Conservation (phyloP, 202 grass and related monocot genomes). For the Cymbopogon flexuosus region DNA sequence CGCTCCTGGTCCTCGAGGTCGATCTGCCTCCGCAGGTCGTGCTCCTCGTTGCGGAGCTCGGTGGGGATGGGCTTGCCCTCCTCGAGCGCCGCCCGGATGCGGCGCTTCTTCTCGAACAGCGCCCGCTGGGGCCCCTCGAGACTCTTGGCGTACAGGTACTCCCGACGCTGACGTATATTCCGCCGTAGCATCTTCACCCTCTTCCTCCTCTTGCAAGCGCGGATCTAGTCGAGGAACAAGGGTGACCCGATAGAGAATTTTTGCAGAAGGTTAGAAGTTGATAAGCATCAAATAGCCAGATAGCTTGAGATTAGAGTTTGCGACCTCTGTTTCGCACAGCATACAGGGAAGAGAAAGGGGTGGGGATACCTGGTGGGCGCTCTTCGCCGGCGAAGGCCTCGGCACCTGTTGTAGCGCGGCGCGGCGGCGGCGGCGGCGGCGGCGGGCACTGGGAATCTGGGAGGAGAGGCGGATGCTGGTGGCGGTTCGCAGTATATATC, state of each 20-base stretch:
- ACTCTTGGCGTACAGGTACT: constrained; percentile 88
- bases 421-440: not conserved
- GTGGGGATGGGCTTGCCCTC: constrained; percentile 95
- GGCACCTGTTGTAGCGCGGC: not conserved
- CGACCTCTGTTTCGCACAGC: not conserved
- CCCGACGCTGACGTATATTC: constrained; percentile 47
- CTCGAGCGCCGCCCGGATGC: constrained; percentile 72
- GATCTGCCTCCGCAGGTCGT: constrained; percentile 63
- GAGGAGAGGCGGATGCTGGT: not conserved
- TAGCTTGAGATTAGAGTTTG: not conserved
- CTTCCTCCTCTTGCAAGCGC: not conserved
- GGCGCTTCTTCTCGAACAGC: constrained; percentile 91
- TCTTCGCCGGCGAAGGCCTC: not conserved
- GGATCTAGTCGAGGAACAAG: not conserved
- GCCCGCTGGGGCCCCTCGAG: constrained; percentile 75
- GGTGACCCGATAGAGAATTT: too few species aligned
- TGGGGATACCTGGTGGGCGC: not conserved
- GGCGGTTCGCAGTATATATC: not conserved
- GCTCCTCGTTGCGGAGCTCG: constrained; percentile 90
- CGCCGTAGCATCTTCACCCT: constrained; percentile 43
- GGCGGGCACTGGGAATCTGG: not conserved
- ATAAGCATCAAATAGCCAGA: not conserved
- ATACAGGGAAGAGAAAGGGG: not conserved
- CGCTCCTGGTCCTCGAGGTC: constrained; percentile 78
- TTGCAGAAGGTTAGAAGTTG: too few species aligned